Conservation (phyloP, 805 yeast species). For the Zygoascus biomembranicola region DNA sequence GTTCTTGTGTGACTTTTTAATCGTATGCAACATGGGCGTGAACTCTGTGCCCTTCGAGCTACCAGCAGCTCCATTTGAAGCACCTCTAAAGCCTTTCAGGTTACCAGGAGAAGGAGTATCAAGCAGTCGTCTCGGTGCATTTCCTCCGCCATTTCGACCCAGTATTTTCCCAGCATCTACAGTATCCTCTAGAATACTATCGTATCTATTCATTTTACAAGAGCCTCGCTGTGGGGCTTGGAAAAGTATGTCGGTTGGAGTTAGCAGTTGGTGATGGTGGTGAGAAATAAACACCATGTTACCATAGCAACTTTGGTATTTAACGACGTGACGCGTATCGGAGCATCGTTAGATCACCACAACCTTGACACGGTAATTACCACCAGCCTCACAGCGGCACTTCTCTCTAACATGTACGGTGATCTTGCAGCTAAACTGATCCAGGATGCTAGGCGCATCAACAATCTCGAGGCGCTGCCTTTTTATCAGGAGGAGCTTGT, state of each 20-base stretch:
- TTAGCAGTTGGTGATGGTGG: background rate
- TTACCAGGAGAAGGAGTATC: conserved; percentile 2
- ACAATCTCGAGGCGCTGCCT: conserved; percentile 56
- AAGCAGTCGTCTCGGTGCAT: background rate
- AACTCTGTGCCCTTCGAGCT: conserved; percentile 8
- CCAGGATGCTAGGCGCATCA: conserved; percentile 75
- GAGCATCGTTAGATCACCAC: background rate
- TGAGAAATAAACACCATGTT: background rate
- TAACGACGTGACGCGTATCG: background rate
- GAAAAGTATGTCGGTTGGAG: too few relatives aligned
- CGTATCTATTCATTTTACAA: background rate
- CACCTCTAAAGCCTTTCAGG: background rate
- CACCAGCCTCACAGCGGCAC: background rate
- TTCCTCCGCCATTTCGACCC: background rate
- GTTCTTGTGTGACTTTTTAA: conserved; percentile 4
- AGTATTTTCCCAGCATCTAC: background rate
- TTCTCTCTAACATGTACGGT: conserved; percentile 59
- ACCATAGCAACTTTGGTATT: background rate
- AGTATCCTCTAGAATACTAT: background rate
- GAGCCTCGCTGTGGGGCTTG: background rate
- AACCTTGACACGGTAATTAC: too few relatives aligned
- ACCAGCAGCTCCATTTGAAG: background rate
- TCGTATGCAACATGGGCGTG: conserved; percentile 14
- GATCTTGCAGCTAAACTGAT: conserved; percentile 78
- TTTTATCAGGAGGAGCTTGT: conserved; percentile 66